A percentile compares a stretch with the other conserved stretches of the same genome.
Conservation (phyloP, 1,284 basidiomycete species). For the Sphaerobolus stellatus region DNA sequence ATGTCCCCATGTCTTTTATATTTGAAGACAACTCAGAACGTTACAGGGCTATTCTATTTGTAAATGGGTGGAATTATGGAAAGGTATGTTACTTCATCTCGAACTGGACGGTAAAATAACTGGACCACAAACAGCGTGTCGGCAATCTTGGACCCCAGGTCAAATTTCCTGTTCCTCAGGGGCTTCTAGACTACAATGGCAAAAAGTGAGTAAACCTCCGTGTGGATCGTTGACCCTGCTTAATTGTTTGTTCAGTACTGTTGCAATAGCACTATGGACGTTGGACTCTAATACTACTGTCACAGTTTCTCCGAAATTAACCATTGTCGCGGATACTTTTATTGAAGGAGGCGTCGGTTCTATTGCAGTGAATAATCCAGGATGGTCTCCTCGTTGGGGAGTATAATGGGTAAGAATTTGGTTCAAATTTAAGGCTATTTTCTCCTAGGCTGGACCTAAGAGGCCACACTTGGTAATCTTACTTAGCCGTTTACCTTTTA, state of each 20-base stretch:
- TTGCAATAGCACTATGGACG: conserved; percentile 70
- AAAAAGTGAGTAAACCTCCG: conserved; percentile 51
- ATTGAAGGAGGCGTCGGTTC: conserved; percentile 68
- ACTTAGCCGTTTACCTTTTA: no score
- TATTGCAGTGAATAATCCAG: conserved; percentile 58
- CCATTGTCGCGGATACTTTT: conserved; percentile 54
- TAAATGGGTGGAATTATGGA: conserved; percentile 88
- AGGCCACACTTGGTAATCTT: no score
- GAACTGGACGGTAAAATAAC: background rate
- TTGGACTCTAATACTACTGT: conserved; percentile 48
- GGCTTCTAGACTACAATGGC: conserved; percentile 70
- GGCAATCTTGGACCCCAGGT: conserved; percentile 53
- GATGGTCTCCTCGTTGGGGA: conserved; percentile 51
- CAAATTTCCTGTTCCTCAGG: conserved; percentile 76
- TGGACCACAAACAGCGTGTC: background rate
- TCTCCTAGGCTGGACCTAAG: no score
- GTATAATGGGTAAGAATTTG: no score
- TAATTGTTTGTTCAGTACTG: conserved; percentile 47
- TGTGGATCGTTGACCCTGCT: conserved; percentile 2
- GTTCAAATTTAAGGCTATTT: no score
- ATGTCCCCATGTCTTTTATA: conserved; percentile 66
- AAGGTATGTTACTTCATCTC: conserved; percentile 41
- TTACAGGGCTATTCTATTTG: conserved; percentile 70
- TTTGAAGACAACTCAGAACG: conserved; percentile 57
- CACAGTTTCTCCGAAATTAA: conserved; percentile 54